Conservation (phyloP, 371 early-diverging fungal species). For the Lichtheimia hyalospora region DNA sequence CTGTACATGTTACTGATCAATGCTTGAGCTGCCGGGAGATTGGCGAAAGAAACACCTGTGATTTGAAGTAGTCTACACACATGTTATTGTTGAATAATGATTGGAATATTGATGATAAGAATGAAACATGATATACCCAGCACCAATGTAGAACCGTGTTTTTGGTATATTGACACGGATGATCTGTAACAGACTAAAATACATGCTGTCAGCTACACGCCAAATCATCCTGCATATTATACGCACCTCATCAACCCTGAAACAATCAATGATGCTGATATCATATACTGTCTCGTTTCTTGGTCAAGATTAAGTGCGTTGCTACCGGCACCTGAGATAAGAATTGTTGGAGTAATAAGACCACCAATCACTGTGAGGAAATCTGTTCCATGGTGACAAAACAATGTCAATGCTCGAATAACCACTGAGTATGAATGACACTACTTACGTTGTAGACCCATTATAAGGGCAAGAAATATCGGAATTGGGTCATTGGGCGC, state of each 20-base stretch:
- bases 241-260: constrained; percentile 32
- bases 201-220: not conserved
- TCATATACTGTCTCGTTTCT: constrained; percentile 48
- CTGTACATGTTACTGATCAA: constrained; percentile 46
- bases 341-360: constrained; percentile 49
- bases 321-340: constrained; percentile 48
- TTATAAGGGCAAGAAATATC: constrained; percentile 25
- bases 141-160: constrained; percentile 47
- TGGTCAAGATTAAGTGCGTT: constrained; percentile 46
- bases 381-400: constrained; percentile 13
- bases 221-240: not conserved
- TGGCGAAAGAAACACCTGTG: constrained; percentile 39
- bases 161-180: constrained; percentile 46
- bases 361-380: constrained; percentile 53
- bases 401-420: not conserved
- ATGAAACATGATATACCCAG: constrained; percentile 23
- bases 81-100: not conserved
- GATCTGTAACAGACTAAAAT: constrained; percentile 52
- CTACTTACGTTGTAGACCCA: constrained; percentile 34
- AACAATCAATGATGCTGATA: constrained; percentile 51
- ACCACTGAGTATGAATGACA: no score
- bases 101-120: not conserved
- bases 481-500: constrained; percentile 34
- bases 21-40: constrained; percentile 36
- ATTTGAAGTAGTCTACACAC: constrained; percentile 28